Percentiles rank a stretch among this genome's conserved stretches.
Evolutionary conservation across 2,329 filamentous ascomycete genomes (phyloP).

Genomic region (Fusarium nisikadoi): DNA sequence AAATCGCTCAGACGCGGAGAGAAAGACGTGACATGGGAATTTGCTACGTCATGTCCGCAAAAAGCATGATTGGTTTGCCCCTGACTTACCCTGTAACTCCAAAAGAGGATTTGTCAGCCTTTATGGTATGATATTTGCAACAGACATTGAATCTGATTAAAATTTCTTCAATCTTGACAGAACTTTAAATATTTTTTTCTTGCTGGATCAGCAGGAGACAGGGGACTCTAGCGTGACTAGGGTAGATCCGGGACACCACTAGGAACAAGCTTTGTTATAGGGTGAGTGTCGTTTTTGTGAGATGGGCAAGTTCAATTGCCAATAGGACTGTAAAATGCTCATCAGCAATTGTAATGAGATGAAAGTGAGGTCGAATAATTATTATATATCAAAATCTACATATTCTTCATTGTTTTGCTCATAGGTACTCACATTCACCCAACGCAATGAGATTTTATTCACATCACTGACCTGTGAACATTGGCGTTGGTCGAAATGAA

Average conservation of each 20-base stretch:
- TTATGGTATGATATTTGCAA: not conserved
- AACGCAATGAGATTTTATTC: no score
- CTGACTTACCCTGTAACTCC: not conserved
- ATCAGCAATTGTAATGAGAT: no score
- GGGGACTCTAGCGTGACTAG: not conserved
- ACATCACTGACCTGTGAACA: no score
- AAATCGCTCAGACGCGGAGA: slow-evolving; percentile 18
- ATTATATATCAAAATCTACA: no score
- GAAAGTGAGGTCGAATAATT: no score
- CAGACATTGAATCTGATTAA: fast-evolving
- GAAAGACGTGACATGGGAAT: not conserved
- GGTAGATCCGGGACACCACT: not conserved
- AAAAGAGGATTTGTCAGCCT: not conserved
- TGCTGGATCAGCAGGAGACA: not conserved
- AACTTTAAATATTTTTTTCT: not conserved
- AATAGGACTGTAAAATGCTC: not conserved
- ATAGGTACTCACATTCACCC: no score
- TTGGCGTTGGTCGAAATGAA: no score
- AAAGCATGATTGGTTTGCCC: not conserved
- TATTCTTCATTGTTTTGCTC: no score
- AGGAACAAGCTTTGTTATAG: not conserved
- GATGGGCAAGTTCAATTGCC: not conserved
- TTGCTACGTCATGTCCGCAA: slow-evolving; percentile 10
- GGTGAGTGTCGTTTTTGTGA: not conserved
- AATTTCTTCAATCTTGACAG: not conserved